phyloP scores from a whole-genome alignment of 345 rosid genomes.

The Aquilaria sinensis region DNA sequence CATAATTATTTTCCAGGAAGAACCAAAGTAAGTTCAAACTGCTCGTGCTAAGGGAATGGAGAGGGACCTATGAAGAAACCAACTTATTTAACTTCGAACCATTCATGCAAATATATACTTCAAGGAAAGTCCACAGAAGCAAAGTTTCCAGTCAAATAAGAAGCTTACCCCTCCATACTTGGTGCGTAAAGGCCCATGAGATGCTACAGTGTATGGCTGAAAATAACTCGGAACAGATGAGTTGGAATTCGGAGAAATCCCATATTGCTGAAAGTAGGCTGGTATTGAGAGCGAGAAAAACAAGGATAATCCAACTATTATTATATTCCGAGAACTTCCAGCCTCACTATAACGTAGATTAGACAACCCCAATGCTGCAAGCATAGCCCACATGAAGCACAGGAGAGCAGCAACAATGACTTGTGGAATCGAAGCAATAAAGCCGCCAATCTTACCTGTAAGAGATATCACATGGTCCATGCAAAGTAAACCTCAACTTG shows the following conservation, averaged over 20 bases:
- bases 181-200: constrained; percentile 83
- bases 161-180: constrained; percentile 66
- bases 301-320: constrained; percentile 81
- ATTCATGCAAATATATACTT: too few species aligned
- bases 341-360: constrained; percentile 97
- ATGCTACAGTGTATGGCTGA: constrained; percentile 79
- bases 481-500: not conserved
- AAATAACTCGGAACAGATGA: constrained; percentile 79
- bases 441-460: constrained; percentile 95
- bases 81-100: too few species aligned
- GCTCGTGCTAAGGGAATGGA: too few species aligned
- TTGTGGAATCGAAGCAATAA: constrained; percentile 88
- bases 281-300: constrained; percentile 89
- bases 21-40: too few species aligned
- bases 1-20: too few species aligned
- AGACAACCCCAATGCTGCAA: constrained; percentile 86
- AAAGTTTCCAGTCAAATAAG: not conserved
- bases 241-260: constrained; percentile 69
- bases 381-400: constrained; percentile 99
- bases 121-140: not conserved
- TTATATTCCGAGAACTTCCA: constrained; percentile 94
- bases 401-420: constrained; percentile 98
- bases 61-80: too few species aligned
- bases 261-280: constrained; percentile 94
- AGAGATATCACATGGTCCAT: constrained; percentile 8